Evolutionary conservation across 2,329 filamentous ascomycete species (phyloP).

Genomic region (Fusarium concolor): DNA sequence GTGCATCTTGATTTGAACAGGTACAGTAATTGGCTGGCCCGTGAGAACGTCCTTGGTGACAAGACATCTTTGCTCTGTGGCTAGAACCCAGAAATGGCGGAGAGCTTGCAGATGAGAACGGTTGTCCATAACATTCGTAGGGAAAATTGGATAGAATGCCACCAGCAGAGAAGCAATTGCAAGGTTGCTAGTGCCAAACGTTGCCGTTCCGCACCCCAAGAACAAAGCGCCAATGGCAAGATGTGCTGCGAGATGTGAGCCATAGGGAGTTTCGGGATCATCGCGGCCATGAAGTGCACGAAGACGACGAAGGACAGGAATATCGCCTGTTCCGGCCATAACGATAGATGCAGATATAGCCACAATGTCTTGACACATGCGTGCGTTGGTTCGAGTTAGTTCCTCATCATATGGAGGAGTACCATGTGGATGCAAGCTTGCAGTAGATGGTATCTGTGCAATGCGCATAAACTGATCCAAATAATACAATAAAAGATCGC

Average conservation of each 20-base stretch:
- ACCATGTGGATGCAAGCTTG: slow-evolving; percentile 46
- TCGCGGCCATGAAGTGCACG: slow-evolving; percentile 89
- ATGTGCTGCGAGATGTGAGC: slow-evolving; percentile 92
- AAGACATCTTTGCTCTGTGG: slow-evolving; percentile 88
- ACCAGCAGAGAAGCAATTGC: slow-evolving; percentile 88
- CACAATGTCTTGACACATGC: slow-evolving; percentile 91
- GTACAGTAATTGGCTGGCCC: slow-evolving; percentile 79
- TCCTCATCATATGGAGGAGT: slow-evolving; percentile 79
- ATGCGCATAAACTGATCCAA: slow-evolving; percentile 88
- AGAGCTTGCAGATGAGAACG: slow-evolving; percentile 95
- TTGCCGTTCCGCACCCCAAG: slow-evolving; percentile 90
- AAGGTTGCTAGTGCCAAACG: slow-evolving; percentile 88
- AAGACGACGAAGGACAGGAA: slow-evolving; percentile 84
- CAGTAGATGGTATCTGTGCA: slow-evolving; percentile 64
- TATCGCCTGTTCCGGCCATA: slow-evolving; percentile 95
- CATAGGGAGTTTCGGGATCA: slow-evolving; percentile 86
- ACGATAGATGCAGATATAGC: slow-evolving; percentile 86
- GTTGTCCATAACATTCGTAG: slow-evolving; percentile 90
- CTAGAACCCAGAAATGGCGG: slow-evolving; percentile 96
- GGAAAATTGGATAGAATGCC: slow-evolving; percentile 94
- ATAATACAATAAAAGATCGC: slow-evolving; percentile 85
- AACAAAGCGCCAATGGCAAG: slow-evolving; percentile 93
- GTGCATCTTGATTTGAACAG: slow-evolving; percentile 73
- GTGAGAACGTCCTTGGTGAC: slow-evolving; percentile 89
- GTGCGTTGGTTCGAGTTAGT: slow-evolving; percentile 82